These are phyloP conservation scores for Amylostereum areolatum DNA, from an alignment of 1,284 basidiomycete species.

Conservation along the genomic window DNA sequence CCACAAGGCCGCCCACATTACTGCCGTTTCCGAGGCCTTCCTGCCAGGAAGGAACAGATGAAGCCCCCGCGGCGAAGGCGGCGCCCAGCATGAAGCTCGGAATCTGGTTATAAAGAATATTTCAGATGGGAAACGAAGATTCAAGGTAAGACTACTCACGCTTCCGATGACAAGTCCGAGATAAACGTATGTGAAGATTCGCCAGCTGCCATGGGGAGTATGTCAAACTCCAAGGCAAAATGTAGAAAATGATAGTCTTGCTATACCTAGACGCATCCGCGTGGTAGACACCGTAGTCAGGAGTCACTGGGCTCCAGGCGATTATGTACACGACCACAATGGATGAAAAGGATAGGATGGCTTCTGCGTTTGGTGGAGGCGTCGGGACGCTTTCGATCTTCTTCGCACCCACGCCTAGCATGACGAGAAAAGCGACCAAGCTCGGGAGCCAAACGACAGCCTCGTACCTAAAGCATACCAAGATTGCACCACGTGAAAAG, in stretches of 20 bases:
- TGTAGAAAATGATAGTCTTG: no score
- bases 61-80: constrained; percentile 50
- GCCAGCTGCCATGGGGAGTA: no score
- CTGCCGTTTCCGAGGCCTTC: constrained; percentile 50
- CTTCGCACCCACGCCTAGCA: constrained; percentile 55
- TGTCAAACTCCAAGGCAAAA: no score
- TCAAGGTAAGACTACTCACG: no score
- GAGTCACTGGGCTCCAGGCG: constrained; percentile 48
- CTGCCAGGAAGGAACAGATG: constrained; percentile 55
- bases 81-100: constrained; percentile 60
- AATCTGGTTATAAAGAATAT: constrained; percentile 29
- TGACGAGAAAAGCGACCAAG: constrained; percentile 57
- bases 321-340: constrained; percentile 39
- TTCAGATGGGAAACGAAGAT: no score
- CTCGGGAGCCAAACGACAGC: constrained; percentile 64
- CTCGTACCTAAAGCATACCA: constrained; percentile 44
- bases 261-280: constrained; percentile 40
- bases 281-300: constrained; percentile 60
- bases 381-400: constrained; percentile 28
- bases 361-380: constrained; percentile 19
- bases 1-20: constrained; percentile 52
- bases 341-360: constrained; percentile 28
- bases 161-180: constrained; percentile 57
- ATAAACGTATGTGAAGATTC: constrained; percentile 61
- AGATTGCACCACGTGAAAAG: no score